Conservation (phyloP, 2,329 filamentous ascomycete species). For the Aspergillus viridinutans region DNA sequence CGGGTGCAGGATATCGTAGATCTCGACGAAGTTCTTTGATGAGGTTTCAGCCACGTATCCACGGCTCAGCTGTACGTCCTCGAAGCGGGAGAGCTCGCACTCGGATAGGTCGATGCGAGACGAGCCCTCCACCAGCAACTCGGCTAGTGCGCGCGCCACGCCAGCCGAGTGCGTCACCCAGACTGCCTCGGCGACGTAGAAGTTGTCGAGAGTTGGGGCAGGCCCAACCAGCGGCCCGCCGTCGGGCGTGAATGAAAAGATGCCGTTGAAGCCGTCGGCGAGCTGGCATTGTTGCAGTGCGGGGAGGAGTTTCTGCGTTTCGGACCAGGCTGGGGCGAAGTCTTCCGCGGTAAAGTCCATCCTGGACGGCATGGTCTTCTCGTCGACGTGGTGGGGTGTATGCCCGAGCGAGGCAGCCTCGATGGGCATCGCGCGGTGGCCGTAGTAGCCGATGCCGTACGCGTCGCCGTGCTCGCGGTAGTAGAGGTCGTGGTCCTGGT, state of each 20-base stretch:
- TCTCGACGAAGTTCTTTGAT: slow-evolving; percentile 59
- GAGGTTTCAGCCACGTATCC: slow-evolving; percentile 57
- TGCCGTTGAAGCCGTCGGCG: slow-evolving; percentile 60
- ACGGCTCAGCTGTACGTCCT: slow-evolving; percentile 55
- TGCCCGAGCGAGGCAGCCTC: slow-evolving; percentile 51
- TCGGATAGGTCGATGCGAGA: slow-evolving; percentile 56
- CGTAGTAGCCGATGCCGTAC: slow-evolving; percentile 62
- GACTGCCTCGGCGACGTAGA: slow-evolving; percentile 62
- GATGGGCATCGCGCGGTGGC: slow-evolving; percentile 59
- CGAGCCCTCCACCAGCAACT: slow-evolving; percentile 54
- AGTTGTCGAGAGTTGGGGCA: slow-evolving; percentile 56
- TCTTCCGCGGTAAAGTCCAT: slow-evolving; percentile 57
- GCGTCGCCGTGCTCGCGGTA: slow-evolving; percentile 62
- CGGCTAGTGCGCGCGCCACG: slow-evolving; percentile 57
- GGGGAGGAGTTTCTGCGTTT: slow-evolving; percentile 53
- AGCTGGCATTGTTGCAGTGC: slow-evolving; percentile 49
- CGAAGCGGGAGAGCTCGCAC: slow-evolving; percentile 58
- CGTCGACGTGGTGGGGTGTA: slow-evolving; percentile 52
- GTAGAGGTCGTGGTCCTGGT: slow-evolving; percentile 62
- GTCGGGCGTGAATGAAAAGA: slow-evolving; percentile 64
- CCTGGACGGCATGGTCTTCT: slow-evolving; percentile 61
- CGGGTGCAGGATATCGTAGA: slow-evolving; percentile 63
- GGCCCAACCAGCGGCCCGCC: slow-evolving; percentile 58
- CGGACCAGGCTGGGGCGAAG: slow-evolving; percentile 58
- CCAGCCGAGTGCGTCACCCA: slow-evolving; percentile 65